These are phyloP conservation scores for Tarenaya hassleriana DNA, from an alignment of 345 rosid genomes.

Conservation along the genomic window DNA sequence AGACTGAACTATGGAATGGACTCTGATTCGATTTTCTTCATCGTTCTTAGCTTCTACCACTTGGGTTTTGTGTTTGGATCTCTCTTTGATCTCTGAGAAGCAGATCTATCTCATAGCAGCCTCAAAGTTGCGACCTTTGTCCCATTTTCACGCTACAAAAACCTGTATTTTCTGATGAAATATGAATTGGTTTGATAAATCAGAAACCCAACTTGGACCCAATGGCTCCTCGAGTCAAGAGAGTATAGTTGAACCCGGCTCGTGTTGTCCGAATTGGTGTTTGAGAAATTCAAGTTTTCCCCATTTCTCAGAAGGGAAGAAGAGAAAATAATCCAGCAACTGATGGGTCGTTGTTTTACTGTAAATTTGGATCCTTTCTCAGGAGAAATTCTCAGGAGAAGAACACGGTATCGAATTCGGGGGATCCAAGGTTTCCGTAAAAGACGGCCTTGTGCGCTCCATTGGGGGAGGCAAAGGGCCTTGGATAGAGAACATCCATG, in stretches of 20 bases:
- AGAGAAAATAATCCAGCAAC: too few relatives aligned
- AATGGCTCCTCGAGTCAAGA: conserved; percentile 8
- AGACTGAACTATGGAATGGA: not conserved
- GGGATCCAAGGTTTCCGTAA: conserved; percentile 44
- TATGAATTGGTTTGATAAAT: conserved; percentile 19
- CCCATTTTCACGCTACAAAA: conserved; percentile 2
- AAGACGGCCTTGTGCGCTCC: conserved; percentile 41
- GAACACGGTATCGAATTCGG: conserved; percentile 49
- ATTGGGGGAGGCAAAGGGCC: conserved; percentile 54
- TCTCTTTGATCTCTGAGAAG: conserved; percentile 1
- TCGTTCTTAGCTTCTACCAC: conserved; percentile 2
- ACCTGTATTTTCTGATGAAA: conserved; percentile 17
- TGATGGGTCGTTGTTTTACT: conserved; percentile 1
- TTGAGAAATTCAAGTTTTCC: conserved; percentile 16
- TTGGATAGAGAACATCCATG: conserved; percentile 61
- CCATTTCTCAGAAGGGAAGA: too few relatives aligned
- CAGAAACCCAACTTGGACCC: conserved; percentile 11
- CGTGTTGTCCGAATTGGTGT: conserved; percentile 22
- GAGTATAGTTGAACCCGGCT: conserved; percentile 23
- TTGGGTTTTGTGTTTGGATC: conserved; percentile 1
- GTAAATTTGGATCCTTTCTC: conserved; percentile 8
- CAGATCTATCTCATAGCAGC: conserved; percentile 17
- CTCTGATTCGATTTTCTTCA: conserved; percentile 11
- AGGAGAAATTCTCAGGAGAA: conserved; percentile 72
- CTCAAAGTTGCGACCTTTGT: not conserved